Percentiles rank a stretch among this genome's conserved stretches.
Conservation (phyloP, 768 basidiomycete species). For the Sporobolomyces pararoseus region DNA sequence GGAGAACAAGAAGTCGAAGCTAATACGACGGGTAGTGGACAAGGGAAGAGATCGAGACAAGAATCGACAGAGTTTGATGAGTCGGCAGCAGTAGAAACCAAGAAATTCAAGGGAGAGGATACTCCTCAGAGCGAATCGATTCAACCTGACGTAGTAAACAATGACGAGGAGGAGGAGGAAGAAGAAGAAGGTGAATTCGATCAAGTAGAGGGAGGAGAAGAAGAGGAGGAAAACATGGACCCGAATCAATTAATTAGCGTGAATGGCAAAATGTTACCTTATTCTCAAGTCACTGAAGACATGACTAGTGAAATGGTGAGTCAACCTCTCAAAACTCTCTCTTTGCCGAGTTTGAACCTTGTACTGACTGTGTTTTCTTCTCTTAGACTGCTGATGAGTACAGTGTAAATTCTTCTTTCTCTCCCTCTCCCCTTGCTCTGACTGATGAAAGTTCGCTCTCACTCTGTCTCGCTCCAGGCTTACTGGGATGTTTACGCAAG, state of each 20-base stretch:
- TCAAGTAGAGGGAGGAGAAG: slow-evolving; percentile 42
- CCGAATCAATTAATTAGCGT: slow-evolving; percentile 53
- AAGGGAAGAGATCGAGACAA: slow-evolving; percentile 4
- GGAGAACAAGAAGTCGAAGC: not conserved
- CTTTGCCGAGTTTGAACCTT: not conserved
- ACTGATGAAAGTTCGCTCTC: too few species aligned
- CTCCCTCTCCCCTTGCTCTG: too few species aligned
- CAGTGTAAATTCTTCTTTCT: slow-evolving; percentile 9
- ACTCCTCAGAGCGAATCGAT: too few species aligned
- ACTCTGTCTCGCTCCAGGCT: slow-evolving; percentile 6
- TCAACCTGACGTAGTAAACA: not conserved
- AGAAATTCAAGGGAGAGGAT: too few species aligned
- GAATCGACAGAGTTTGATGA: not conserved
- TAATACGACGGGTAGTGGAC: not conserved
- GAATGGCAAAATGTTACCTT: slow-evolving; percentile 66
- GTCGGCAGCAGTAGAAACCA: not conserved
- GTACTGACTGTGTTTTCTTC: not conserved
- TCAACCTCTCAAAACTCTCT: not conserved
- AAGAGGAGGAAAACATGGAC: slow-evolving; percentile 40
- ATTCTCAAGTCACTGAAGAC: slow-evolving; percentile 81
- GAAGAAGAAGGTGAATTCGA: slow-evolving; percentile 33
- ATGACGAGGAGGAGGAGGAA: slow-evolving; percentile 15
- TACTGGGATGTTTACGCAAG: slow-evolving; percentile 35
- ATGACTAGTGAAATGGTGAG: slow-evolving; percentile 42
- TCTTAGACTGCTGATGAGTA: slow-evolving; percentile 33